phyloP scores from a whole-genome alignment of 2,329 filamentous ascomycete species.

The Penicillium sp. region DNA sequence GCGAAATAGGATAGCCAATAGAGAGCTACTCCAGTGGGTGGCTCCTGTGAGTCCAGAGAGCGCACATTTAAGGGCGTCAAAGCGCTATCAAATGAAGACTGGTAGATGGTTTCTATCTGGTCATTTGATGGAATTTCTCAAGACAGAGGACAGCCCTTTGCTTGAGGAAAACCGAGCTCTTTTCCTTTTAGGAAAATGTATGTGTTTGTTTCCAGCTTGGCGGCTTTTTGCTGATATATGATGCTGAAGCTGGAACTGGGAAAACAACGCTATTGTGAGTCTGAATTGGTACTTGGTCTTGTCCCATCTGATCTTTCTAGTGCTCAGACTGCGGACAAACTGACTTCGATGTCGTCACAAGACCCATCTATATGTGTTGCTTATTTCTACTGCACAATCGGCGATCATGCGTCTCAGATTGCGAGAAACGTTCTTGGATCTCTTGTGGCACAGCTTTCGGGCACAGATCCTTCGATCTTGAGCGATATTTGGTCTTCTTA shows the following conservation, averaged over 20 bases:
- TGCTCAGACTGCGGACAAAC: slow-evolving; percentile 19
- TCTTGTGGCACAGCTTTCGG: slow-evolving; percentile 19
- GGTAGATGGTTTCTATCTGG: slow-evolving; percentile 22
- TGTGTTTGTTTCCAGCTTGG: background rate
- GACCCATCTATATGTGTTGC: slow-evolving; percentile 9
- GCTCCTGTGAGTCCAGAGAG: slow-evolving; percentile 20
- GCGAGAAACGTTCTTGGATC: slow-evolving; percentile 19
- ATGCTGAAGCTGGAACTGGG: slow-evolving; percentile 18
- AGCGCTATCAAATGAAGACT: slow-evolving; percentile 7
- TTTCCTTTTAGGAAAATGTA: slow-evolving; percentile 24
- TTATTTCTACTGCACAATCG: slow-evolving; percentile 24
- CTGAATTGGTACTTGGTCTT: background rate
- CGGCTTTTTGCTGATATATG: background rate
- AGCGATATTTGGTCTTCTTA: slow-evolving; percentile 13
- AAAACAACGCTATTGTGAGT: slow-evolving; percentile 25
- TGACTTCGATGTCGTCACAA: slow-evolving; percentile 8
- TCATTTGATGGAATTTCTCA: slow-evolving; percentile 13
- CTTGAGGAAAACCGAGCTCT: slow-evolving; percentile 4
- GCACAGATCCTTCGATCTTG: slow-evolving; percentile 10
- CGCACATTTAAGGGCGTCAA: slow-evolving; percentile 19
- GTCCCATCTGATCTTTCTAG: slow-evolving; percentile 6
- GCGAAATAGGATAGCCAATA: slow-evolving; percentile 11
- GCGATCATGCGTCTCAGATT: slow-evolving; percentile 16
- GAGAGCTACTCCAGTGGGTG: slow-evolving; percentile 18
- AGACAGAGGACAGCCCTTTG: background rate